Percentiles rank a stretch among this genome's conserved stretches.
Evolutionary conservation across 176 grass and related monocot genomes (phyloP).

Genomic region (Phoenix roebelenii): DNA sequence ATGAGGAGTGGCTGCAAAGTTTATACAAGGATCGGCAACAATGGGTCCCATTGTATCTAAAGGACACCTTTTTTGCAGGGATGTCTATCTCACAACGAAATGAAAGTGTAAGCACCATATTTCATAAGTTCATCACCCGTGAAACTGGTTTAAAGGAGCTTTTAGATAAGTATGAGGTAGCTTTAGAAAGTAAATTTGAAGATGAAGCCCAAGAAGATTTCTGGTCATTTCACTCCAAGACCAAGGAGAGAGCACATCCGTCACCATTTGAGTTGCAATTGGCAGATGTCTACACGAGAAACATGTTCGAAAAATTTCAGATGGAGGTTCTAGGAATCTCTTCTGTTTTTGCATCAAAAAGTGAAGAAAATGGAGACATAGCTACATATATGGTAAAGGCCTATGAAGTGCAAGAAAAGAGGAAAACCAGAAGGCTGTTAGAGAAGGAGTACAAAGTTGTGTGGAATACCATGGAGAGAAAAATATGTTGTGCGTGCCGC

Average conservation of each 20-base stretch:
- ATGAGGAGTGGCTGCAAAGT: not conserved
- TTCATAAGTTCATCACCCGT: not conserved
- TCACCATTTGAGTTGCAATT: not conserved
- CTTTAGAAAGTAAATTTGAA: not conserved
- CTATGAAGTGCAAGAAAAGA: too few relatives aligned
- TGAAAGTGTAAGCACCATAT: not conserved
- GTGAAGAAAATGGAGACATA: not conserved
- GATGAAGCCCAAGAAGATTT: slow-evolving; percentile 2
- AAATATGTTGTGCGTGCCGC: too few relatives aligned
- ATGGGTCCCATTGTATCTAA: not conserved
- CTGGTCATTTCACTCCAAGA: not conserved
- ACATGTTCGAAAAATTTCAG: not conserved
- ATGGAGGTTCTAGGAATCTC: not conserved
- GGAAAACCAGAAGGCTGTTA: too few relatives aligned
- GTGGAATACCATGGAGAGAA: too few relatives aligned
- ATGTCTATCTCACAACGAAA: not conserved
- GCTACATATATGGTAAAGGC: not conserved
- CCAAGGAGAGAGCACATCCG: not conserved
- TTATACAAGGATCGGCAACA: not conserved
- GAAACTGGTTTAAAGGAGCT: not conserved
- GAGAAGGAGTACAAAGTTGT: too few relatives aligned
- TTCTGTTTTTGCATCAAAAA: not conserved
- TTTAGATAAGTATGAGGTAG: not conserved
- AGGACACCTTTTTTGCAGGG: not conserved
- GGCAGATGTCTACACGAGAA: not conserved